Base-by-base conservation (phyloP, 176 grass and related monocot species). In the Pontederia crassipes region DNA sequence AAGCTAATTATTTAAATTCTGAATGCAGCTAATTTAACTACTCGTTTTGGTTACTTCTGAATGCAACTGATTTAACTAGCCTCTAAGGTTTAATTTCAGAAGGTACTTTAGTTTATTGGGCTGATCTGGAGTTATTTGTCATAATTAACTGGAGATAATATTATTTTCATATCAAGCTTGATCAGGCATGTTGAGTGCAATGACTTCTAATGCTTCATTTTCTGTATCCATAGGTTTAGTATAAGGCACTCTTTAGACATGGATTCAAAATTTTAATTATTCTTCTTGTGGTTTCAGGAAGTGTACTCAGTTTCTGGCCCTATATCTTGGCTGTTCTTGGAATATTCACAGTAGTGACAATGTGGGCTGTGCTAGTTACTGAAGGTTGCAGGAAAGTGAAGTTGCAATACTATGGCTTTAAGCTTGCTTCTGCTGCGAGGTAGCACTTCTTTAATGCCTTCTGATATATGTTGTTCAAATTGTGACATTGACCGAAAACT, bases 371-470 rank as follows among this genome's bases (percentile, higher is more conserved):
- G 48, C 55, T 91, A 48, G 74, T 97, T 70, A 97, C 92, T 54
- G 87, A 97, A 85, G 87, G 87, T 70, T 88, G 81, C 71, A 97
- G 92, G 76, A 97, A 97, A 70, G 88, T 97, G 75, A 97, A 97
- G 56, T 80, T 97, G 79, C 81, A 80, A 47, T 97, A 97, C 58
- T 97, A 97, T 56, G 87, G 80, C 76, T 97, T 97, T 75, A 97
- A 91, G 72, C 73, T 91, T 68, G 73, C 84, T 83, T 97, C 87
- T 91, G 69, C 76, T 64, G 68, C 92, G 76, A 73, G 87, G 87
- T 97, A 48, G 50, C 17, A 7, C 47, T 76, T 35, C 68, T 28
- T 75, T 57, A 72, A 29, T 75, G 72, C 46, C 65, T 20, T 48
- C 17, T 74, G 52, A 17, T 80, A 56, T 65, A 12, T 17, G 40